Base-by-base conservation (phyloP, 176 grass and related monocot species). In the Urochloa ruziziensis region DNA sequence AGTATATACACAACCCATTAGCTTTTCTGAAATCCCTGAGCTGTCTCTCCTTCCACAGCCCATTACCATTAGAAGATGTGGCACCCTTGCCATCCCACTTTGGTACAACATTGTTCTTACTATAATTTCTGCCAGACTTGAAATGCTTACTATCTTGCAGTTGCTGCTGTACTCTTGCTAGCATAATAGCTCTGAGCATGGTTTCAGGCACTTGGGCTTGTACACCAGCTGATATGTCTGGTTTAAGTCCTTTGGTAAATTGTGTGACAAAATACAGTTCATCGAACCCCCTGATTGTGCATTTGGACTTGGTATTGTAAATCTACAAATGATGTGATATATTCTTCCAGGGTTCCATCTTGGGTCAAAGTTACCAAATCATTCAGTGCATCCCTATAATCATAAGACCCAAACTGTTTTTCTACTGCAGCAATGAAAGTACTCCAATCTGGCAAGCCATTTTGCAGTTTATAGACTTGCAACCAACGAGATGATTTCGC, bases 391-490 rank as follows among this genome's bases (percentile, higher is more conserved):
- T n/a, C n/a, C n/a, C n/a, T n/a, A n/a, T n/a, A n/a, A n/a, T n/a
- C n/a, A n/a, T n/a, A n/a, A 1, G 7, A 17, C 4, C 0, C 24
- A 0, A 9, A 28, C 2, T 27, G 43, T 0, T 7, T 3, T 4
- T 47, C n/a, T 0, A 70, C n/a, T 2, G 12, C 40, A 2, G 1
- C 3, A 15, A 28, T 17, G 0, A 70, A 39, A 0, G 0, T 0
- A 5, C 6, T 0, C 40, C 67, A 47, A 9, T 0, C 3, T 2
- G 0, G 2, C 4, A 70, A 27, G 0, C 14, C 42, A 16, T 47
- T n/a, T 2, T 15, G 0, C 0, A 5, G 1, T 16, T 39, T 40
- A 15, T 47, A 29, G 0, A 27, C 40, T n/a, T n/a, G n/a, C n/a
- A n/a, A n/a, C n/a, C n/a, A n/a, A n/a, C n/a, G n/a, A n/a, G n/a